Evolutionary conservation across 768 basidiomycete genomes (phyloP).

Genomic region (Boletus vermiculosoides): DNA sequence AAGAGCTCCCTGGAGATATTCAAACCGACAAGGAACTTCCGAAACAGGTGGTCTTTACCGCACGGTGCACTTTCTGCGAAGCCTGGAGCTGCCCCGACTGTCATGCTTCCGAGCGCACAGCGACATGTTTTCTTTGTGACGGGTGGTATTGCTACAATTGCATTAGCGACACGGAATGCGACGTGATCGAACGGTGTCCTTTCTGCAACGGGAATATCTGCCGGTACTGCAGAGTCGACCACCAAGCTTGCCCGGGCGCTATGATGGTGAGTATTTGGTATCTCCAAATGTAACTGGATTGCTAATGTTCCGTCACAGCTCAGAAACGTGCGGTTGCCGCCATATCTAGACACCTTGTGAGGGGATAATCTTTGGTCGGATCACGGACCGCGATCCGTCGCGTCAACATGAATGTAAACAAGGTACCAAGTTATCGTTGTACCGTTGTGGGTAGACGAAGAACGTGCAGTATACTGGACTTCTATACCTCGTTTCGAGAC

Average conservation of each 20-base stretch:
- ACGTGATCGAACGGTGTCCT: background rate
- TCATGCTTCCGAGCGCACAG: background rate
- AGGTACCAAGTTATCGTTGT: background rate
- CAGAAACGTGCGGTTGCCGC: no score
- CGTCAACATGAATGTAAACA: background rate
- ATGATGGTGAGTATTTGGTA: background rate
- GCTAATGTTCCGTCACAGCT: background rate
- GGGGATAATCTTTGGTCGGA: background rate
- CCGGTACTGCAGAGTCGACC: background rate
- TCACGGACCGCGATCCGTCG: background rate
- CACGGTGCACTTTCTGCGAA: background rate
- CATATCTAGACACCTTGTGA: background rate
- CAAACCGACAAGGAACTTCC: background rate
- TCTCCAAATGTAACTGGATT: background rate
- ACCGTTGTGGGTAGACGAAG: background rate
- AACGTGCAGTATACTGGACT: background rate
- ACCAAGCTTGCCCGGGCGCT: background rate
- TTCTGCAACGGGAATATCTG: slow-evolving; percentile 5
- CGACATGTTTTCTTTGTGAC: background rate
- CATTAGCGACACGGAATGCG: background rate
- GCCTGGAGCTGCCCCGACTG: slow-evolving; percentile 12
- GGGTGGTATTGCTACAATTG: slow-evolving; percentile 8
- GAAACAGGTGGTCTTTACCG: background rate
- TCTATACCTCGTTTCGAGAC: background rate
- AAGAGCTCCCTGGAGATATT: background rate